Evolutionary conservation across 768 basidiomycete species (phyloP).

Genomic region (Amanita muscaria): DNA sequence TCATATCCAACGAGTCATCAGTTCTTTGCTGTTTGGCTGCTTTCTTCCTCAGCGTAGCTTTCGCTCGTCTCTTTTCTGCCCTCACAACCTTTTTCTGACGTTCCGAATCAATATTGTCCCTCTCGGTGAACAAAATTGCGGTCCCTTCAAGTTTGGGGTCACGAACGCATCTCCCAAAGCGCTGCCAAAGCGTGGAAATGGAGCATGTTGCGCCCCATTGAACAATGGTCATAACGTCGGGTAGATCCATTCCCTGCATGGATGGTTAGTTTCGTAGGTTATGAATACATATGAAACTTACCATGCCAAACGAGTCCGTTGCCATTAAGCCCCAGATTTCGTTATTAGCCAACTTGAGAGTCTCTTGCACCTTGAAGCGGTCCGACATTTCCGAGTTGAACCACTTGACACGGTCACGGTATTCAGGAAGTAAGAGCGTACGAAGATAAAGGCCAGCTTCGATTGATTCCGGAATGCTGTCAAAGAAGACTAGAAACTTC

Average conservation of each 20-base stretch:
- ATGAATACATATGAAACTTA: conserved; percentile 10
- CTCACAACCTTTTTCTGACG: neutral
- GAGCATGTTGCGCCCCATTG: conserved; percentile 19
- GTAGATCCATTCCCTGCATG: conserved; percentile 27
- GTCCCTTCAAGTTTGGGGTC: conserved; percentile 8
- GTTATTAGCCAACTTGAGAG: conserved; percentile 10
- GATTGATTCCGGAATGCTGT: conserved; percentile 16
- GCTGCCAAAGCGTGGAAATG: conserved; percentile 21
- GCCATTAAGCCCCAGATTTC: conserved; percentile 16
- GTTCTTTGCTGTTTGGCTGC: too few species aligned
- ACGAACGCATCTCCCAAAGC: conserved; percentile 20
- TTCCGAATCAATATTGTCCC: conserved; percentile 8
- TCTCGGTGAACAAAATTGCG: conserved; percentile 16
- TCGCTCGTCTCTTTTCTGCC: neutral
- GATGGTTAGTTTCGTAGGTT: neutral
- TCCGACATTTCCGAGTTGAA: conserved; percentile 23
- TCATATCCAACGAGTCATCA: neutral
- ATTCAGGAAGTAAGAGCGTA: conserved; percentile 7
- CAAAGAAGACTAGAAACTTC: conserved; percentile 21
- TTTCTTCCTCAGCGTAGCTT: neutral
- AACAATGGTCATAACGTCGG: conserved; percentile 23
- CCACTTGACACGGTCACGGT: conserved; percentile 16
- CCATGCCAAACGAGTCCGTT: too few species aligned
- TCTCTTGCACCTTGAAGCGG: conserved; percentile 14
- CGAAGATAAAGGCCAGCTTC: conserved; percentile 11